phyloP scores from a whole-genome alignment of 164 flowering plant species.

The Piper longum region DNA sequence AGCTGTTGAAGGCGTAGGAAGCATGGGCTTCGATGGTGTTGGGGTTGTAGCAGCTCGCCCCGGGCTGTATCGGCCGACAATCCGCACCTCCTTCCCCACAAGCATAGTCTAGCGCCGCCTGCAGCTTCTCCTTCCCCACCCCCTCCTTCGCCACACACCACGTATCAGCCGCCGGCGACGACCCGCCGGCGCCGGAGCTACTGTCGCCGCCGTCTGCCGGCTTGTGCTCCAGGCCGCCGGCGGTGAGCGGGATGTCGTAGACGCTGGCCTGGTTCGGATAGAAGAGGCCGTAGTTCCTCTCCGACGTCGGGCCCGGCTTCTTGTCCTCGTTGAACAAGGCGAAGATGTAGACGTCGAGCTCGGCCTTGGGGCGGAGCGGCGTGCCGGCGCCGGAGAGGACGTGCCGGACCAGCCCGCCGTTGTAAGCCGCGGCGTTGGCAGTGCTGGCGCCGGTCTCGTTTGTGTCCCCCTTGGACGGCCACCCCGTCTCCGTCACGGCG shows the following conservation, averaged over 20 bases:
- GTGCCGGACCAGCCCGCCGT: conserved; percentile 50
- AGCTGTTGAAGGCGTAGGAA: conserved; percentile 81
- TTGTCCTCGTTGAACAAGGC: conserved; percentile 81
- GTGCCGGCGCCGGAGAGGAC: conserved; percentile 60
- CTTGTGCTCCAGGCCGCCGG: conserved; percentile 6
- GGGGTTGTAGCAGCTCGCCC: conserved; percentile 59
- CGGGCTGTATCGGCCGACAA: conserved; percentile 62
- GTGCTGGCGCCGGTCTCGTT: conserved; percentile 50
- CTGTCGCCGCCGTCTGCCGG: conserved; percentile 3
- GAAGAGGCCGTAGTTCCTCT: conserved; percentile 81
- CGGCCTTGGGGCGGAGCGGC: conserved; percentile 44
- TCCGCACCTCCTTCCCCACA: conserved; percentile 83
- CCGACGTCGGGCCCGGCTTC: conserved; percentile 75
- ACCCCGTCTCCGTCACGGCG: conserved; percentile 74
- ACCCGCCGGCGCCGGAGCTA: conserved; percentile 16
- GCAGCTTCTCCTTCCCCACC: conserved; percentile 32
- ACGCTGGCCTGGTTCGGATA: conserved; percentile 65
- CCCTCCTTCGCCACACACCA: conserved; percentile 77
- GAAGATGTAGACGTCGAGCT: conserved; percentile 56
- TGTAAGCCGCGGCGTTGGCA: conserved; percentile 69
- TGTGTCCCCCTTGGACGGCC: conserved; percentile 81
- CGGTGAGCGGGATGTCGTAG: conserved; percentile 41
- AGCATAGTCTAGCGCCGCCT: conserved; percentile 62
- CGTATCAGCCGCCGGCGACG: conserved; percentile 19
- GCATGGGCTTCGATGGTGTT: conserved; percentile 59